Base-by-base conservation (phyloP, 2,329 filamentous ascomycete species). In the Ophiostoma pallidulum region DNA sequence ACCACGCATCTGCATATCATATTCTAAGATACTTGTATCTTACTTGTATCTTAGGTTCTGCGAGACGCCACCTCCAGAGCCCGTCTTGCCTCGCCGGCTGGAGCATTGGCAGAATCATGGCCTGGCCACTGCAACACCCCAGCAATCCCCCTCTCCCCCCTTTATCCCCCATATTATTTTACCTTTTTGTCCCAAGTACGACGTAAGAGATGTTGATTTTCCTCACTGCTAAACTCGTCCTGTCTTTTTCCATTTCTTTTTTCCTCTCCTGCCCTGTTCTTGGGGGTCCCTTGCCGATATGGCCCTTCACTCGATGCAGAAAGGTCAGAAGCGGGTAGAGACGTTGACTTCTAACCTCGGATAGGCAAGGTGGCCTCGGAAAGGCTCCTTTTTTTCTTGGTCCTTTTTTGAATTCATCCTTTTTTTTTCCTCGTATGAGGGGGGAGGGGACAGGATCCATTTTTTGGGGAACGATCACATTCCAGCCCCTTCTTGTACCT, bases 241-340 rank as follows among this genome's bases (percentile, higher is more conserved):
- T 39, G 26, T 18, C 33, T 22, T 41, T 45, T 39, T 22, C 41
- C 40, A n/a, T 43, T 31, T 48, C n/a, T 26, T 26, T 16, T 12
- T 19, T 24, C 26, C 19, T 22, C 18, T 36, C 36, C 14, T 16
- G 14, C 33, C 13, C 37, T 28, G 33, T 47, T 40, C n/a, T n/a
- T n/a, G n/a, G n/a, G n/a, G n/a, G n/a, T 41, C n/a, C 29, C 33
- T 26, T 42, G 48, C 48, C 44, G 45, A 49, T 46, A 20, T 38
- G 28, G n/a, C 41, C 51, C 43, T 54, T 54, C 51, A 45, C 53
- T 53, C 51, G 45, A 54, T 51, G 49, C 41, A 54, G 53, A 50
- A 53, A 50, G 51, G 53, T 48, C 45, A 35, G 36, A 51, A 47
- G 48, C 50, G 52, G 52, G 50, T 48, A 53, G 52, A 49, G 45